These are phyloP conservation scores for Phytophthora sp. DNA, from an alignment of 352 stramenopile genomes.

Conservation along the genomic window DNA sequence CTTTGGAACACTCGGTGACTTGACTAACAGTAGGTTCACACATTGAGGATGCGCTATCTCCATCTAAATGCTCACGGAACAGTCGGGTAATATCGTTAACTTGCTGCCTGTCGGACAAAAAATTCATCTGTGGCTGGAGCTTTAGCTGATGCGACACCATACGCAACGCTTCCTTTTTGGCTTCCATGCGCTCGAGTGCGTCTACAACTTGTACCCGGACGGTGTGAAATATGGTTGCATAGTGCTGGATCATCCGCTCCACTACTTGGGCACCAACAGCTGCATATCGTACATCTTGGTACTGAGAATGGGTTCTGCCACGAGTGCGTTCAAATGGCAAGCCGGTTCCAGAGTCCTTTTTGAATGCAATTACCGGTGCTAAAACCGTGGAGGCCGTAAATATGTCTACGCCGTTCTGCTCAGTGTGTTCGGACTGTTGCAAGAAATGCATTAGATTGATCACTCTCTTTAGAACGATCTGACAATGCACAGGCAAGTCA, in stretches of 20 bases:
- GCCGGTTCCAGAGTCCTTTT: conserved; percentile 57
- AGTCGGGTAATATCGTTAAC: conserved; percentile 67
- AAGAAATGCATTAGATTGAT: conserved; percentile 75
- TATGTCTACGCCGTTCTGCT: conserved; percentile 73
- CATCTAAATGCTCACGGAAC: conserved; percentile 53
- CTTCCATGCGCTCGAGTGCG: conserved; percentile 62
- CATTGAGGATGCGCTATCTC: not conserved
- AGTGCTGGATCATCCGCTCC: conserved; percentile 80
- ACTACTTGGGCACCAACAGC: conserved; percentile 78
- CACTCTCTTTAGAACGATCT: conserved; percentile 75
- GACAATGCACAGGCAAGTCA: conserved; percentile 67
- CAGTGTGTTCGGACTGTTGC: conserved; percentile 59
- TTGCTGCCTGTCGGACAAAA: conserved; percentile 68
- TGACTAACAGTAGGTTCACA: not conserved
- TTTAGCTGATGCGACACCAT: conserved; percentile 77
- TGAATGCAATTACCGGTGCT: conserved; percentile 81
- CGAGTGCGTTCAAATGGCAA: conserved; percentile 42
- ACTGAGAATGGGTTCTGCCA: conserved; percentile 56
- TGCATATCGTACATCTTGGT: conserved; percentile 79
- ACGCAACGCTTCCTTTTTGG: conserved; percentile 65
- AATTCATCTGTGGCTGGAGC: conserved; percentile 68
- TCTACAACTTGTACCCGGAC: conserved; percentile 70
- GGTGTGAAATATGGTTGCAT: conserved; percentile 77
- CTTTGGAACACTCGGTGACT: conserved; percentile 9
- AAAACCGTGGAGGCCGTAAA: conserved; percentile 64